Evolutionary conservation across 257 asterid species (phyloP).

Genomic region (Fraxinus pennsylvanica): DNA sequence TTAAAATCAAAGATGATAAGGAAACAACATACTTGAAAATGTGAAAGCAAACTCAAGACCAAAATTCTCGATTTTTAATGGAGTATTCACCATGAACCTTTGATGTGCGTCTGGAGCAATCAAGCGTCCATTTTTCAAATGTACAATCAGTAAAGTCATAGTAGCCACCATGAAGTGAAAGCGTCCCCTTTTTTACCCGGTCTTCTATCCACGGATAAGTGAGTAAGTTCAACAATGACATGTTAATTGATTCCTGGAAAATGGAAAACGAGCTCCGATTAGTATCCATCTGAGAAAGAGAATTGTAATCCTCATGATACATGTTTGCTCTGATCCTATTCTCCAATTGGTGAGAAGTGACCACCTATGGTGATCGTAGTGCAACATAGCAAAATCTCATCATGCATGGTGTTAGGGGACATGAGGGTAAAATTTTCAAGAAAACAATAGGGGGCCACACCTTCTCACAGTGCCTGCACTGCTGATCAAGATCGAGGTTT

Average conservation of each 20-base stretch:
- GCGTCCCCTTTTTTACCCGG: conserved; percentile 58
- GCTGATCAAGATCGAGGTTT: conserved; percentile 78
- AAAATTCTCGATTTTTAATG: conserved; percentile 58
- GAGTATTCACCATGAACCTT: conserved; percentile 41
- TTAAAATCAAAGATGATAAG: neutral
- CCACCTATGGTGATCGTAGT: neutral
- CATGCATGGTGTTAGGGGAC: neutral
- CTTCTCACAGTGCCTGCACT: conserved; percentile 97
- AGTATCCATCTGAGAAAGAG: neutral
- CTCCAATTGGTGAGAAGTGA: neutral
- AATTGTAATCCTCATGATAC: neutral
- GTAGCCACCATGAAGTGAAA: conserved; percentile 86
- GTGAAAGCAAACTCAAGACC: conserved; percentile 52
- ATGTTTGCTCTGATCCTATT: neutral
- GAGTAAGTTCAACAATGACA: conserved; percentile 76
- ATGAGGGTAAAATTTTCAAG: neutral
- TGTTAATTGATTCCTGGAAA: conserved; percentile 80
- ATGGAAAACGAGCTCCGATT: neutral
- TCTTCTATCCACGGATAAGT: conserved; percentile 87
- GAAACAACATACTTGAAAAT: conserved; percentile 8
- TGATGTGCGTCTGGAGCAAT: conserved; percentile 40
- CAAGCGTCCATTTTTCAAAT: conserved; percentile 90
- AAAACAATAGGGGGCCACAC: conserved; percentile 33
- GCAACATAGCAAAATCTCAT: neutral
- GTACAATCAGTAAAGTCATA: conserved; percentile 82